Conservation (phyloP, 2,329 filamentous ascomycete genomes). For the Diaporthe australafricana region DNA sequence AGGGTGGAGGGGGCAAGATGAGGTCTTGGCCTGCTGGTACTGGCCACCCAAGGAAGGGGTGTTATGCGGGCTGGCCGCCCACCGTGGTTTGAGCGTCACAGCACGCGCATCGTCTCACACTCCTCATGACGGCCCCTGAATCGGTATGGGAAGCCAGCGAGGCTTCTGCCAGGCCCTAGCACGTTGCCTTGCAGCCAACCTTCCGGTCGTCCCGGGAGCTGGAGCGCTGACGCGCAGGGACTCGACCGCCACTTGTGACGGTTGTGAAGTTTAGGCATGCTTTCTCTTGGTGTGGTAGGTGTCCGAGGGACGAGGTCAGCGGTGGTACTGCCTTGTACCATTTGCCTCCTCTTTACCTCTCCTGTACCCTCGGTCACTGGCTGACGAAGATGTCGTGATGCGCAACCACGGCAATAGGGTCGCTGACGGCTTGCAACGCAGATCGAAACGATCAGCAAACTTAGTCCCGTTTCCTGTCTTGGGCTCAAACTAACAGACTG, state of each 20-base stretch:
- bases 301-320: not conserved
- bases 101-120: constrained; percentile 15
- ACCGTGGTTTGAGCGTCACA: constrained; percentile 8
- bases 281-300: not conserved
- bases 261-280: constrained; percentile 17
- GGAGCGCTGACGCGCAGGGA: constrained; percentile 2
- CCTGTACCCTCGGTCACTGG: not conserved
- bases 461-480: not conserved
- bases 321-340: not conserved
- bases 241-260: constrained; percentile 1
- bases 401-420: constrained; percentile 3
- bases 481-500: constrained; percentile 8
- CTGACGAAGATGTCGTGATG: constrained; percentile 1
- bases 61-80: not conserved
- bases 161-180: constrained; percentile 4
- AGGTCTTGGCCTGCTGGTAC: constrained; percentile 2
- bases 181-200: constrained; percentile 30
- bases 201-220: constrained; percentile 13
- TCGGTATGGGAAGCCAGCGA: constrained; percentile 4
- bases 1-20: not conserved
- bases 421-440: constrained; percentile 14
- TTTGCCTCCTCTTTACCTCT: constrained; percentile 1
- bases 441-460: constrained; percentile 23
- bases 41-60: not conserved
- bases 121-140: constrained; percentile 14